Conservation (phyloP, 352 stramenopile genomes). For the Phytophthora colocasiae region DNA sequence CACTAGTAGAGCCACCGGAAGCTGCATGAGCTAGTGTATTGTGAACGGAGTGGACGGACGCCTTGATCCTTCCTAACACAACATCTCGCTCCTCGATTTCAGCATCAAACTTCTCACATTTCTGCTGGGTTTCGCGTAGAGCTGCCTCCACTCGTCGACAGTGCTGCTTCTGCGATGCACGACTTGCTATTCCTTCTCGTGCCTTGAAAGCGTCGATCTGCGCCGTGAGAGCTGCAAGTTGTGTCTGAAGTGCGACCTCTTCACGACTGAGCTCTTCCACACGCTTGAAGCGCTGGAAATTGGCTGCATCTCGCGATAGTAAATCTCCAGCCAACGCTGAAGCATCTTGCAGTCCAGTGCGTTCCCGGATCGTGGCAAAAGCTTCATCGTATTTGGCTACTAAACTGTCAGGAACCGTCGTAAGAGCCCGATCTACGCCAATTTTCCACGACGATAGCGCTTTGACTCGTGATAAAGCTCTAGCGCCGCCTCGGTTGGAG, state of each 20-base stretch:
- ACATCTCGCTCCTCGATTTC: conserved; percentile 68
- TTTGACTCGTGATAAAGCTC: conserved; percentile 55
- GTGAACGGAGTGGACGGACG: conserved; percentile 77
- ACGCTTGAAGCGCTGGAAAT: conserved; percentile 84
- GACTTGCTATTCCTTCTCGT: conserved; percentile 69
- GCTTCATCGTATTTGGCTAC: conserved; percentile 71
- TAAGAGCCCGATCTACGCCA: conserved; percentile 68
- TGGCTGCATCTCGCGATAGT: conserved; percentile 68
- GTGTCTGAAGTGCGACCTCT: conserved; percentile 52
- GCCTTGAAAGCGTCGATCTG: conserved; percentile 76
- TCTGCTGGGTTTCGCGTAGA: conserved; percentile 45
- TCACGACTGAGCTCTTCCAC: conserved; percentile 75
- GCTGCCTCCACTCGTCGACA: conserved; percentile 49
- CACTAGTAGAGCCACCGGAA: conserved; percentile 34
- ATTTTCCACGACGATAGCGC: conserved; percentile 81
- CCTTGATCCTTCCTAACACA: conserved; percentile 65
- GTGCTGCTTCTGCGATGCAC: conserved; percentile 63
- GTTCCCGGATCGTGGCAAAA: conserved; percentile 64
- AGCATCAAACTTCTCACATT: conserved; percentile 55
- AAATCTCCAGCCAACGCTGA: conserved; percentile 59
- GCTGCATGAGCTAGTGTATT: conserved; percentile 69
- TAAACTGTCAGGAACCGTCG: conserved; percentile 47
- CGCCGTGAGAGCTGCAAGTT: conserved; percentile 54
- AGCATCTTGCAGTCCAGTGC: conserved; percentile 64
- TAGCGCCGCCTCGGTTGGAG: conserved; percentile 27